Evolutionary conservation across 208 protist species (phyloP).

Genomic region (Acanthamoeba castellanii): DNA sequence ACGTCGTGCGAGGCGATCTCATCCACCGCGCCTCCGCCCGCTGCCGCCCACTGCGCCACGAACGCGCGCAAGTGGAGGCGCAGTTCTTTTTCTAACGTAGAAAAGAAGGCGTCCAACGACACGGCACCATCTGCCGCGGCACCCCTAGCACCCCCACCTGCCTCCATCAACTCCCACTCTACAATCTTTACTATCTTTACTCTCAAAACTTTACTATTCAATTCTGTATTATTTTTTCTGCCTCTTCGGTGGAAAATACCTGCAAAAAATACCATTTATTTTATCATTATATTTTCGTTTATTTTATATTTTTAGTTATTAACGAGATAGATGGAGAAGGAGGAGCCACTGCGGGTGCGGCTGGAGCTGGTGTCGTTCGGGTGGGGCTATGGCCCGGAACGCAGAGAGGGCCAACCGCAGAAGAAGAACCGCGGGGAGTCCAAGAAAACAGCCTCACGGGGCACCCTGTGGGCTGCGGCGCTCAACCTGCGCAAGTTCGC

Average conservation of each 20-base stretch:
- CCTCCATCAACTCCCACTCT: background rate
- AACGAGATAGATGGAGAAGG: too few relatives aligned
- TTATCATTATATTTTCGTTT: too few relatives aligned
- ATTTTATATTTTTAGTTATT: too few relatives aligned
- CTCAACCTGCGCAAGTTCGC: background rate
- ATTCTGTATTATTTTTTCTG: too few relatives aligned
- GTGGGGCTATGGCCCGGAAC: background rate
- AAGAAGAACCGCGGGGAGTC: background rate
- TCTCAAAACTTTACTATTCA: too few relatives aligned
- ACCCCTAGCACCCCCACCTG: too few relatives aligned
- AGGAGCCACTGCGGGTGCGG: background rate
- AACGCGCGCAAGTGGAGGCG: background rate
- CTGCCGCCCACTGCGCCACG: background rate
- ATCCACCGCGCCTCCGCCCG: background rate
- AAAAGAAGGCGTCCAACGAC: background rate
- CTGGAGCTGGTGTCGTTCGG: slow-evolving; percentile 1
- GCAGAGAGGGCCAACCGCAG: background rate
- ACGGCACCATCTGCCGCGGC: background rate
- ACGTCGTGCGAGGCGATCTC: background rate
- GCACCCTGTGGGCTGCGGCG: background rate
- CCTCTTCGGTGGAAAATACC: too few relatives aligned
- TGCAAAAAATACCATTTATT: too few relatives aligned
- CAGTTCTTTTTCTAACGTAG: background rate
- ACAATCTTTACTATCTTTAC: too few relatives aligned
- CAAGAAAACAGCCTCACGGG: background rate